These are phyloP conservation scores for Chalciporus pseudorubinellus DNA, from an alignment of 768 basidiomycete species.

Conservation along the genomic window DNA sequence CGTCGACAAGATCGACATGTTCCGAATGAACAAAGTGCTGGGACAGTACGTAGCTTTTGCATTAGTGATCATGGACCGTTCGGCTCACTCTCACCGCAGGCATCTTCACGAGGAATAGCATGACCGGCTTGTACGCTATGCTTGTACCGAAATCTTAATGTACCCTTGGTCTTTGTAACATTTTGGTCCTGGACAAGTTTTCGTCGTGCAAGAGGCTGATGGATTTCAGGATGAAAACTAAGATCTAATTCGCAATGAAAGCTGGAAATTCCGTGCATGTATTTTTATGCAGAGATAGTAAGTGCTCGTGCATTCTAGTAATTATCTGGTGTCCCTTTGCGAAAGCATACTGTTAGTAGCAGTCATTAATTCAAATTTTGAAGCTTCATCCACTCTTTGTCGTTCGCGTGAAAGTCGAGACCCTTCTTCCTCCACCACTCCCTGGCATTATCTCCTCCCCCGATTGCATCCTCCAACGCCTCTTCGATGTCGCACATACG, in stretches of 20 bases:
- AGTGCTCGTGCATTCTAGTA: background rate
- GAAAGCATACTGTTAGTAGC: background rate
- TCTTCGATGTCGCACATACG: conserved; percentile 92
- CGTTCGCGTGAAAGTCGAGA: conserved; percentile 78
- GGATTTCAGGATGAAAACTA: background rate
- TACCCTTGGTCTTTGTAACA: background rate
- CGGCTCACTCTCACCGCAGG: conserved; percentile 14
- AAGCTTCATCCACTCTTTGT: conserved; percentile 86
- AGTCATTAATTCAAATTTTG: conserved; percentile 61
- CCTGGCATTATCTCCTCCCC: conserved; percentile 71
- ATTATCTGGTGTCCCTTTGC: background rate
- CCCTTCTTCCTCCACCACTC: conserved; percentile 82
- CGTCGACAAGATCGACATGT: conserved; percentile 86
- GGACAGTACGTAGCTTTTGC: conserved; percentile 52
- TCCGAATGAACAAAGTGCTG: conserved; percentile 90
- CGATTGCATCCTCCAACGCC: conserved; percentile 83
- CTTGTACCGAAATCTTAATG: conserved; percentile 3
- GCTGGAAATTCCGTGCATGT: background rate
- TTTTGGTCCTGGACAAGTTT: background rate
- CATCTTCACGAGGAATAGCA: conserved; percentile 32
- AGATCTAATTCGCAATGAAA: background rate
- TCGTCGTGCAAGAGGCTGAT: no score
- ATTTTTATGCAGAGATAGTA: background rate
- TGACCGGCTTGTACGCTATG: background rate
- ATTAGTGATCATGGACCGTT: background rate